Evolutionary conservation across 1,139 yeast species (phyloP).

Genomic region (Kodamaea derodonti): DNA sequence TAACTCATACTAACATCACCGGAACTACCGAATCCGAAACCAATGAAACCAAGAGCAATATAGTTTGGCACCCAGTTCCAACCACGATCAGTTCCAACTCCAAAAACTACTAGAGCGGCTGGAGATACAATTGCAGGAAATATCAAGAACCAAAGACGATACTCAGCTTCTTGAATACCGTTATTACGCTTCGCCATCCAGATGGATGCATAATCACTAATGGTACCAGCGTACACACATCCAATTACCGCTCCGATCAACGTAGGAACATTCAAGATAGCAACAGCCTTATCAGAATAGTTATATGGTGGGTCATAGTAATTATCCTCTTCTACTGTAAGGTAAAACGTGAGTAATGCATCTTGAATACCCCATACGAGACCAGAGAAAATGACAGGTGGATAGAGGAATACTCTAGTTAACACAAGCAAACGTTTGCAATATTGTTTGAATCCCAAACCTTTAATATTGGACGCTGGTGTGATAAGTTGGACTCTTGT

Average conservation of each 20-base stretch:
- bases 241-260: slow-evolving; percentile 38
- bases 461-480: slow-evolving; percentile 18
- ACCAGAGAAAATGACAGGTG: slow-evolving; percentile 34
- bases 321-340: slow-evolving; percentile 36
- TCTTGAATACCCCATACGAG: slow-evolving; percentile 38
- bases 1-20: slow-evolving; percentile 38
- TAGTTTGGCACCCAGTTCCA: slow-evolving; percentile 34
- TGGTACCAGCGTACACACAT: slow-evolving; percentile 35
- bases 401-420: slow-evolving; percentile 29
- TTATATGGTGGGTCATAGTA: slow-evolving; percentile 30
- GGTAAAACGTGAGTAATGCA: slow-evolving; percentile 35
- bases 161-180: slow-evolving; percentile 39
- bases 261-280: slow-evolving; percentile 37
- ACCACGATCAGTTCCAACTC: slow-evolving; percentile 28
- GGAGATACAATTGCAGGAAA: slow-evolving; percentile 36
- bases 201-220: slow-evolving; percentile 34
- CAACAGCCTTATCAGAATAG: slow-evolving; percentile 27
- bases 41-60: slow-evolving; percentile 34
- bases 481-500: slow-evolving; percentile 22
- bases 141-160: slow-evolving; percentile 31
- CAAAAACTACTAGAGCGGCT: slow-evolving; percentile 33
- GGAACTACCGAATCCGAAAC: slow-evolving; percentile 35
- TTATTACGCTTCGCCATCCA: slow-evolving; percentile 36
- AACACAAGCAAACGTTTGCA: slow-evolving; percentile 21
- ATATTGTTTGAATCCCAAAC: slow-evolving; percentile 26